Percentiles rank a stretch among this genome's conserved stretches.
Conservation (phyloP, 805 yeast genomes). For the Saccharomycopsis guyanensis region DNA sequence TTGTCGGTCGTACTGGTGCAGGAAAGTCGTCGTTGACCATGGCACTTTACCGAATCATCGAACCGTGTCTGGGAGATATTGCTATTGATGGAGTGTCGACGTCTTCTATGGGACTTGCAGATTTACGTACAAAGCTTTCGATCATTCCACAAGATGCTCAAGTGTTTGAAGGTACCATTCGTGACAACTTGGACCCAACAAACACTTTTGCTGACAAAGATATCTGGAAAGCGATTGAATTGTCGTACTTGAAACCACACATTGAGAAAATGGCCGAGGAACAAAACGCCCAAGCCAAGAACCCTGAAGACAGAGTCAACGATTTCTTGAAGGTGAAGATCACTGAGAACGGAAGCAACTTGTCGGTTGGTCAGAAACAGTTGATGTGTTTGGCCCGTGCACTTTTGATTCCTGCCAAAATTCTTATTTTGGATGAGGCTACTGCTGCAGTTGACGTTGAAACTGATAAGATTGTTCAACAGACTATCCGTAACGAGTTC, state of each 20-base stretch:
- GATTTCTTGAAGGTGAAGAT: constrained; percentile 39
- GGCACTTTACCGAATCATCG: constrained; percentile 80
- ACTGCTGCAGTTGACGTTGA: constrained; percentile 87
- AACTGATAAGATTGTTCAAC: constrained; percentile 70
- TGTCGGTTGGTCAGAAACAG: constrained; percentile 74
- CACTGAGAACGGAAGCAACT: constrained; percentile 63
- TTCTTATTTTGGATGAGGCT: constrained; percentile 75
- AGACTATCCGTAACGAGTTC: constrained; percentile 69
- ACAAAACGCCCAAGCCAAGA: constrained; percentile 36
- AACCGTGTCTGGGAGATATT: constrained; percentile 57
- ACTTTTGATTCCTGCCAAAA: constrained; percentile 51
- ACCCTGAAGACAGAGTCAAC: constrained; percentile 19
- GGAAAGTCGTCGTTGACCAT: constrained; percentile 84
- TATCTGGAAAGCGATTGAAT: constrained; percentile 73
- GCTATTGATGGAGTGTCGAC: constrained; percentile 66
- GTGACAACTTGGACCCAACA: constrained; percentile 85
- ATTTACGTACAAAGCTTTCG: constrained; percentile 67
- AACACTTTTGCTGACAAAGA: constrained; percentile 59
- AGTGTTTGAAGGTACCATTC: constrained; percentile 76
- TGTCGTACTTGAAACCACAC: constrained; percentile 70
- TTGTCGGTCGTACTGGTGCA: constrained; percentile 96
- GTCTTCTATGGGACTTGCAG: constrained; percentile 61
- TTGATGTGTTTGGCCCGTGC: constrained; percentile 79
- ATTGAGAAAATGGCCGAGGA: constrained; percentile 46
- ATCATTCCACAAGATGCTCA: constrained; percentile 95